Evolutionary conservation across 2,329 filamentous ascomycete species (phyloP).

Genomic region (Grosmannia serpens): DNA sequence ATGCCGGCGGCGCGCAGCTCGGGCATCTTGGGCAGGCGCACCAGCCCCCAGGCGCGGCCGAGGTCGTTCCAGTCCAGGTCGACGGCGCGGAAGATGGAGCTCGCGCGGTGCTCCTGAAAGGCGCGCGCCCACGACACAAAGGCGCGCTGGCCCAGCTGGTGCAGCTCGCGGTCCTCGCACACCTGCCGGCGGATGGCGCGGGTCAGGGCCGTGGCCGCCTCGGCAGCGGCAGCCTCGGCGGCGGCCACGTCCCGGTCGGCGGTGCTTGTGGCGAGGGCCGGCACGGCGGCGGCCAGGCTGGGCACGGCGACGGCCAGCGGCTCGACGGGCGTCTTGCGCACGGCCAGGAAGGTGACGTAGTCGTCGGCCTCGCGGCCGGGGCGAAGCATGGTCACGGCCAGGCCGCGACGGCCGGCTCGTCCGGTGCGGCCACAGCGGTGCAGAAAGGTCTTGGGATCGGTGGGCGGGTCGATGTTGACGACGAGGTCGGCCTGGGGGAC

Average conservation of each 20-base stretch:
- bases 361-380: constrained; percentile 72
- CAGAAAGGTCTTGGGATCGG: constrained; percentile 89
- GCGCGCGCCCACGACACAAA: constrained; percentile 91
- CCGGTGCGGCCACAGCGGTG: constrained; percentile 87
- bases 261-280: neutral
- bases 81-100: constrained; percentile 73
- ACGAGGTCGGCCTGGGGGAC: constrained; percentile 88
- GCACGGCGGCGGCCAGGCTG: constrained; percentile 32
- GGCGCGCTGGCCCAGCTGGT: constrained; percentile 80
- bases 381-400: constrained; percentile 77
- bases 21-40: constrained; percentile 87
- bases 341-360: constrained; percentile 75
- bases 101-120: constrained; percentile 83
- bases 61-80: constrained; percentile 81
- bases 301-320: constrained; percentile 46
- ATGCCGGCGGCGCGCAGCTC: constrained; percentile 63
- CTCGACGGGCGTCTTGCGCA: constrained; percentile 74
- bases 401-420: constrained; percentile 72
- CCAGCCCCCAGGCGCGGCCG: constrained; percentile 72
- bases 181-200: constrained; percentile 22
- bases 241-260: constrained; percentile 21
- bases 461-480: constrained; percentile 71
- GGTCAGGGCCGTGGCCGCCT: constrained; percentile 39
- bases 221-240: constrained; percentile 11
- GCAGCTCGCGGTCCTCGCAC: constrained; percentile 50